Evolutionary conservation across 805 yeast genomes (phyloP).

Genomic region (Kuraishia molischiana): DNA sequence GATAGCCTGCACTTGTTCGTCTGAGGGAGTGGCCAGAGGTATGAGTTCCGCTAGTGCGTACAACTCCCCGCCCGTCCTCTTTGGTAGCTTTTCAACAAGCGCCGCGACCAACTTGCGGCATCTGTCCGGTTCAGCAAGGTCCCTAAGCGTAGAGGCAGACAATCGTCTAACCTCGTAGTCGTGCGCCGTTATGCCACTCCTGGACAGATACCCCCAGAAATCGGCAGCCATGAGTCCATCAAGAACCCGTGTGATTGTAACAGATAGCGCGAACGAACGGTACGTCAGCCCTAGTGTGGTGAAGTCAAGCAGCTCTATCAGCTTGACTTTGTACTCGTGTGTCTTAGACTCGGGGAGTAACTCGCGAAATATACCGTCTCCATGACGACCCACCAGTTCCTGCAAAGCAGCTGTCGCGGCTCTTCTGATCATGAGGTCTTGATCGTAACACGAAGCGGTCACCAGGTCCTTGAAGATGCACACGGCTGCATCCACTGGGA

Average conservation of each 20-base stretch:
- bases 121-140: not conserved
- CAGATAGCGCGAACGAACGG: constrained; percentile 23
- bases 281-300: constrained; percentile 32
- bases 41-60: constrained; percentile 15
- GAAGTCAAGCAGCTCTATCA: constrained; percentile 54
- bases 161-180: constrained; percentile 32
- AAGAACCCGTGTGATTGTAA: constrained; percentile 6
- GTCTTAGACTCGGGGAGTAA: constrained; percentile 5
- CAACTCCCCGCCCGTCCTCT: constrained; percentile 7
- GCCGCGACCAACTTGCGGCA: not conserved
- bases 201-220: constrained; percentile 22
- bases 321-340: constrained; percentile 29
- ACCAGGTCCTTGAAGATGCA: constrained; percentile 29
- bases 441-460: constrained; percentile 53
- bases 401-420: constrained; percentile 85
- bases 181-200: constrained; percentile 22
- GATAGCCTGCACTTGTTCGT: constrained; percentile 2
- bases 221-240: constrained; percentile 10
- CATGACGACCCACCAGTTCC: constrained; percentile 75
- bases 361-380: constrained; percentile 25
- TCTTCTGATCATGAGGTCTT: constrained; percentile 63
- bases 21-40: not conserved
- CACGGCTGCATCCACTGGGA: constrained; percentile 9
- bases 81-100: not conserved
- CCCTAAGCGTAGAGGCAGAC: constrained; percentile 26